These are phyloP conservation scores for Colletotrichum sp. DNA, from an alignment of 2,329 filamentous ascomycete species.

Conservation along the genomic window DNA sequence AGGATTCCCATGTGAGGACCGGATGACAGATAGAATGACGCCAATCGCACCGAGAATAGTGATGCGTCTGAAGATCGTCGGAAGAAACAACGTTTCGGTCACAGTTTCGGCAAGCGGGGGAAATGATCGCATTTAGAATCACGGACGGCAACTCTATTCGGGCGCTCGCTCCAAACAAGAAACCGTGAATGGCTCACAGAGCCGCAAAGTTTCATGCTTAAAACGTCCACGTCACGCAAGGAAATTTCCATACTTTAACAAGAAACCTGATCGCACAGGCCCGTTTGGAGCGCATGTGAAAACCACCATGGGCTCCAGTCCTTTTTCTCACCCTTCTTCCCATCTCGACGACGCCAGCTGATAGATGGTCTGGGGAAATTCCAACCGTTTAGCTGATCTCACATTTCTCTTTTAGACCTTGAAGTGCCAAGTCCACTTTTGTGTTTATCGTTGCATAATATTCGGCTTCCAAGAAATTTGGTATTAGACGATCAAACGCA, in stretches of 20 bases:
- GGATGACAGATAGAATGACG: constrained; percentile 2
- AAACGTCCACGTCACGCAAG: constrained; percentile 5
- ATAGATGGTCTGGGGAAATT: neutral
- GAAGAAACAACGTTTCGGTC: neutral
- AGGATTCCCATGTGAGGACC: neutral
- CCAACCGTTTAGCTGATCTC: neutral
- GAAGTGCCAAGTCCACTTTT: neutral
- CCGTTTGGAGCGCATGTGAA: neutral
- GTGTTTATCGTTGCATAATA: neutral
- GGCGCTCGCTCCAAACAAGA: neutral
- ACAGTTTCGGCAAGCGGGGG: constrained; percentile 1
- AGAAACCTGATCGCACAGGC: neutral
- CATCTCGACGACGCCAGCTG: neutral
- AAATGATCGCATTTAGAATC: neutral
- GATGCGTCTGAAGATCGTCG: neutral
- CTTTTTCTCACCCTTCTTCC: neutral
- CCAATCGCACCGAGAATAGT: neutral
- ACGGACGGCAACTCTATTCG: constrained; percentile 1
- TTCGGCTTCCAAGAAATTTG: neutral
- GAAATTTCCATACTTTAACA: neutral
- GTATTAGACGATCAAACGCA: neutral
- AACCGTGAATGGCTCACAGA: constrained; percentile 8
- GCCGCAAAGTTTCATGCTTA: constrained; percentile 8
- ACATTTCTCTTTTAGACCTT: neutral
- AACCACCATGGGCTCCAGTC: neutral